Evolutionary conservation across 1,139 yeast species (phyloP).

Genomic region (Saccharomyces hybrid): DNA sequence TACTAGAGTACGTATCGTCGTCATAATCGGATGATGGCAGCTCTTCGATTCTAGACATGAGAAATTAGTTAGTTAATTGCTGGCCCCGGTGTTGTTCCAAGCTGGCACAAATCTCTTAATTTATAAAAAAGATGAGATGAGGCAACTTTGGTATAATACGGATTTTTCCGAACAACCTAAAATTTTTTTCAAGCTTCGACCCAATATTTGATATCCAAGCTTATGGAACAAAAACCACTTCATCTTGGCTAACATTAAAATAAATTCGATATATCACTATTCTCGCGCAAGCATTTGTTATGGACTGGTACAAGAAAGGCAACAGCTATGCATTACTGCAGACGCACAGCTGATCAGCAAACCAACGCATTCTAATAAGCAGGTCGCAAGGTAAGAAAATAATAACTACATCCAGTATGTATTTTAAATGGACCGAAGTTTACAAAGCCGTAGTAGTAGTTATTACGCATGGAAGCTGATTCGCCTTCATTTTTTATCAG

Average conservation of each 20-base stretch:
- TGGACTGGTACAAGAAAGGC: no score
- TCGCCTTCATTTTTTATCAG: no score
- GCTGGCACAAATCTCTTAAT: not conserved
- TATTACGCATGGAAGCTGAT: no score
- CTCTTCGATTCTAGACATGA: constrained; percentile 11
- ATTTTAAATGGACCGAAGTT: no score
- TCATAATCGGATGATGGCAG: constrained; percentile 23
- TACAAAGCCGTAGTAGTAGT: no score
- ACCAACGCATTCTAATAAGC: no score
- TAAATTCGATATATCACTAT: not conserved
- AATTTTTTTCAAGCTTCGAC: not conserved
- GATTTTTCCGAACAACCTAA: not conserved
- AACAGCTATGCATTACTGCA: no score
- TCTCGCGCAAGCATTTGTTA: no score
- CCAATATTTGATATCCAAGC: not conserved
- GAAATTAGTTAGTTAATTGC: not conserved
- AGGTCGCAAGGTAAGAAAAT: no score
- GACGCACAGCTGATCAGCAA: no score
- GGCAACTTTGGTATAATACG: not conserved
- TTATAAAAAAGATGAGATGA: not conserved
- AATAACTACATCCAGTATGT: no score
- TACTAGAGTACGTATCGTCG: constrained; percentile 17
- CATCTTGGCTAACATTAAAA: not conserved
- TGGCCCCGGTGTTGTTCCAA: not conserved
- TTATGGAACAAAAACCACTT: not conserved